Conservation (phyloP, 306 rosid species). For the Inga leiocalycina region DNA sequence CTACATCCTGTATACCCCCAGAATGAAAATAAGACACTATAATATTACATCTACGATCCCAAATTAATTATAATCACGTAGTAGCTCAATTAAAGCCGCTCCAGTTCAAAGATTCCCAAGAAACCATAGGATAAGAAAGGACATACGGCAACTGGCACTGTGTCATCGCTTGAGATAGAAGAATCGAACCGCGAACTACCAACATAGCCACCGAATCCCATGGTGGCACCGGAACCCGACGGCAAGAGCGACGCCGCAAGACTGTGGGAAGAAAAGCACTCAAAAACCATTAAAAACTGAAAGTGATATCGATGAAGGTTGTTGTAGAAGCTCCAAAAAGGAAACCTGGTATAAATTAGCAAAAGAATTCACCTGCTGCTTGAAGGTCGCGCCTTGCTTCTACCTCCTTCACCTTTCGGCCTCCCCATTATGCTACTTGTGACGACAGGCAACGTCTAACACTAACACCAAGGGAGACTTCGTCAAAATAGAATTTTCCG, state of each 20-base stretch:
- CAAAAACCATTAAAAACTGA: background rate
- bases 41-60: background rate
- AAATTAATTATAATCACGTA: background rate
- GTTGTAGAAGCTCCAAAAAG: background rate
- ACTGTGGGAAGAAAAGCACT: slow-evolving; percentile 40
- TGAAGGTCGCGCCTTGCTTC: slow-evolving; percentile 86
- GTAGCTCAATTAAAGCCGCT: slow-evolving; percentile 26
- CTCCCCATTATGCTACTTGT: slow-evolving; percentile 56
- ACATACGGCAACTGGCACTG: slow-evolving; percentile 58
- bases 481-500: background rate
- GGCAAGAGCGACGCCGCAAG: slow-evolving; percentile 87
- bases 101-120: background rate
- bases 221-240: slow-evolving; percentile 63
- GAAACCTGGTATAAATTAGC: background rate
- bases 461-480: background rate
- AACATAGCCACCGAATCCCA: slow-evolving; percentile 89
- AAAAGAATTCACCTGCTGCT: slow-evolving; percentile 71
- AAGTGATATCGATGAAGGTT: background rate
- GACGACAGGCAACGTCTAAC: background rate
- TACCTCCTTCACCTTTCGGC: slow-evolving; percentile 83
- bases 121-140: background rate
- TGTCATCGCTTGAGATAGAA: slow-evolving; percentile 61
- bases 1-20: slow-evolving; percentile 64
- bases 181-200: slow-evolving; percentile 85
- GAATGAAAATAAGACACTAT: background rate